A percentile compares a stretch with the other conserved stretches of the same genome.
These are phyloP conservation scores for Aspergillus clavatus DNA, from an alignment of 2,329 filamentous ascomycete genomes.

Conservation along the genomic window DNA sequence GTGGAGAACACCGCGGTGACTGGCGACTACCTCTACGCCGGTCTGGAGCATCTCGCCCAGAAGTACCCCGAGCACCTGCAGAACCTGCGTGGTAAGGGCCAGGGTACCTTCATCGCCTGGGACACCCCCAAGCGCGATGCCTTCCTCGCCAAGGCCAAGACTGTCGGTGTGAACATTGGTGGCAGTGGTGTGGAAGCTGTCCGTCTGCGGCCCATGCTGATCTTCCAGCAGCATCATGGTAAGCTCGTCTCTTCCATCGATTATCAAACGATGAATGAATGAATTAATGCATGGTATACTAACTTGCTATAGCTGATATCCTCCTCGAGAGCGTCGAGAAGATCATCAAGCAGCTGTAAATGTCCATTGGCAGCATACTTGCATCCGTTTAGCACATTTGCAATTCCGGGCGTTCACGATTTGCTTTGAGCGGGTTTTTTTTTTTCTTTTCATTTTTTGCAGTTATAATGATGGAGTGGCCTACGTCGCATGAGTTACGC, in stretches of 20 bases:
- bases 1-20: slow-evolving; percentile 72
- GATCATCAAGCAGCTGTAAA: slow-evolving; percentile 51
- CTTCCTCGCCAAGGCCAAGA: slow-evolving; percentile 74
- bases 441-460: too few species aligned
- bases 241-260: too few species aligned
- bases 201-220: slow-evolving; percentile 79
- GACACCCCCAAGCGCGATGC: slow-evolving; percentile 76
- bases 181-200: slow-evolving; percentile 73
- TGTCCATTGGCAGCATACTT: slow-evolving; percentile 4
- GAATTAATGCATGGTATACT: slow-evolving; percentile 6
- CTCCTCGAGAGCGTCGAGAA: slow-evolving; percentile 74
- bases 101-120: slow-evolving; percentile 90
- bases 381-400: slow-evolving; percentile 4
- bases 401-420: slow-evolving; percentile 13
- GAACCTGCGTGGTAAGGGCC: slow-evolving; percentile 80
- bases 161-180: slow-evolving; percentile 78
- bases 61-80: slow-evolving; percentile 72
- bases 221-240: slow-evolving; percentile 86
- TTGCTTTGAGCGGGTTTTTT: slow-evolving; percentile 10
- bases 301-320: slow-evolving; percentile 57
- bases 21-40: slow-evolving; percentile 71
- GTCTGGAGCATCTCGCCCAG: slow-evolving; percentile 62
- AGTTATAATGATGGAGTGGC: too few species aligned
- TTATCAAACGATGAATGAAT: background rate
- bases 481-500: slow-evolving; percentile 9